These are phyloP conservation scores for Fusarium sterilihyphosum DNA, from an alignment of 2,329 filamentous ascomycete species.

Conservation along the genomic window DNA sequence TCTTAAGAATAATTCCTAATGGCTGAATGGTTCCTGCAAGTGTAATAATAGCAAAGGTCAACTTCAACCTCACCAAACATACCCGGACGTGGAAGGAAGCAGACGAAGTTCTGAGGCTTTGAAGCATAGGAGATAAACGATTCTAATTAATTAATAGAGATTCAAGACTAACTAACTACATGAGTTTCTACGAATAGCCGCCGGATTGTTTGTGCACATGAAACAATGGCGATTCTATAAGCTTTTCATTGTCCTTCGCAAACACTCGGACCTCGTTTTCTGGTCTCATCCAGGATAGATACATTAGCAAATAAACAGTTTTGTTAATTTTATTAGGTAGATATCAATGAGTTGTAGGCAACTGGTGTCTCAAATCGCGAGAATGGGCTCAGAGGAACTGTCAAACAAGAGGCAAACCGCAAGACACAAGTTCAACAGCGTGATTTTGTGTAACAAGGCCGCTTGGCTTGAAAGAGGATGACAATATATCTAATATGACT, in stretches of 20 bases:
- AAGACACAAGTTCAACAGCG: not conserved
- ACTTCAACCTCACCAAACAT: not conserved
- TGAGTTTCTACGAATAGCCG: not conserved
- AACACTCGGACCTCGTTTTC: not conserved
- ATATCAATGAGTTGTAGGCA: not conserved
- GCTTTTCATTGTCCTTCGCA: not conserved
- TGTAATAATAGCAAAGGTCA: not conserved
- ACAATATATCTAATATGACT: fast-evolving
- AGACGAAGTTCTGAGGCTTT: fast-evolving
- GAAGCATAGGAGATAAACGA: fast-evolving
- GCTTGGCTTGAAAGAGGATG: no score
- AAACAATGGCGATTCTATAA: not conserved
- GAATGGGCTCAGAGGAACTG: not conserved
- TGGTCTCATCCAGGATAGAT: not conserved
- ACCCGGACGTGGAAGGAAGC: not conserved
- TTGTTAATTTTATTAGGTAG: no score
- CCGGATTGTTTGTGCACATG: fast-evolving
- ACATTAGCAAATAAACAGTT: not conserved
- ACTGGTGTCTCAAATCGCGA: not conserved
- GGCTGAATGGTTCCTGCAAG: not conserved
- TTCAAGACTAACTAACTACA: not conserved
- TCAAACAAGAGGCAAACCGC: not conserved
- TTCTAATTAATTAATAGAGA: not conserved
- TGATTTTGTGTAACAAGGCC: not conserved
- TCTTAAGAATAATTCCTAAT: not conserved